Conservation (phyloP, 768 basidiomycete genomes). For the Lentinula aciculospora region DNA sequence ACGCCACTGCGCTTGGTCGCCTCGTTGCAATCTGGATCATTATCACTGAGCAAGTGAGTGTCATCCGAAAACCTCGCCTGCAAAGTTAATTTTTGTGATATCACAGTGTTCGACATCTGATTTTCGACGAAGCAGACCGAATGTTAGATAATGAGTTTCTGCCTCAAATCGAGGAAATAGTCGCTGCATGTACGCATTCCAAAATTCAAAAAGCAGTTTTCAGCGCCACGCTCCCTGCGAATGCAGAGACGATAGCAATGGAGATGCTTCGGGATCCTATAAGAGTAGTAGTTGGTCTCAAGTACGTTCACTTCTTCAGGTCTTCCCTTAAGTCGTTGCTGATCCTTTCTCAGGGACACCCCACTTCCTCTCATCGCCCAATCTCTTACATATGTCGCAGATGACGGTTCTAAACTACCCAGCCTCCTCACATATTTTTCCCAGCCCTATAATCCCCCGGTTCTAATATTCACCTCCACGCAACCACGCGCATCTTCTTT, state of each 20-base stretch:
- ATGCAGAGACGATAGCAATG: slow-evolving; percentile 83
- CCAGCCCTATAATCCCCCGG: slow-evolving; percentile 83
- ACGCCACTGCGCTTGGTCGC: slow-evolving; percentile 89
- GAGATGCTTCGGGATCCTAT: slow-evolving; percentile 81
- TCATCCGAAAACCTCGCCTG: neutral
- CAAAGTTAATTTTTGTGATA: neutral
- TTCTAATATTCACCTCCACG: slow-evolving; percentile 86
- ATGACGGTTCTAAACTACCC: slow-evolving; percentile 91
- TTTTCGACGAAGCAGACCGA: slow-evolving; percentile 90
- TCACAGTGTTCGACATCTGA: slow-evolving; percentile 73
- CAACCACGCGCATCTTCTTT: slow-evolving; percentile 82
- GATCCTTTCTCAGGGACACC: slow-evolving; percentile 61
- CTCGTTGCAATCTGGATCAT: slow-evolving; percentile 59
- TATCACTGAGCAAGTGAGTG: slow-evolving; percentile 71
- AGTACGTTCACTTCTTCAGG: slow-evolving; percentile 46
- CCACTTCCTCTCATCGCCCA: slow-evolving; percentile 90
- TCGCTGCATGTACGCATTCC: slow-evolving; percentile 67
- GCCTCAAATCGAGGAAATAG: slow-evolving; percentile 82
- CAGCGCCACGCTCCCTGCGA: slow-evolving; percentile 90
- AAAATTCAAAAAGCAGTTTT: slow-evolving; percentile 83
- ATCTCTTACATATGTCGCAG: slow-evolving; percentile 84
- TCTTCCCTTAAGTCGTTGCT: neutral
- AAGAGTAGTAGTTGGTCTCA: slow-evolving; percentile 92
- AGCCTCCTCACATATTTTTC: slow-evolving; percentile 77
- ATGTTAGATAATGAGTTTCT: slow-evolving; percentile 88